Evolutionary conservation across 2,329 filamentous ascomycete genomes (phyloP).

Genomic region (Dothideomycetes sp.): DNA sequence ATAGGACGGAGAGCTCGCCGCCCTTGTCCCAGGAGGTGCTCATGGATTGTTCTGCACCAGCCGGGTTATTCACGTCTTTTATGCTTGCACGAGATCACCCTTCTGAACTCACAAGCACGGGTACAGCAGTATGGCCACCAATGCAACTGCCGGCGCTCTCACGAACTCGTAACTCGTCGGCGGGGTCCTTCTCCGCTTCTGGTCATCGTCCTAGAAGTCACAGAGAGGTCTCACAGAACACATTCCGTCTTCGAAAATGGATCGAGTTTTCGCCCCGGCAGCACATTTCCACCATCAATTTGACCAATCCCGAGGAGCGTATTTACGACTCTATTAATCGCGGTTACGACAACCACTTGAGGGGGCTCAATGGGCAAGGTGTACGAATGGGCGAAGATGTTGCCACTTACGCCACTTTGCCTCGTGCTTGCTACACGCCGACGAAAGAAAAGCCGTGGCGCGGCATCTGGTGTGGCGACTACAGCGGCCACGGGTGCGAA

Average conservation of each 20-base stretch:
- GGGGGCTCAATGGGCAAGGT: conserved; percentile 3
- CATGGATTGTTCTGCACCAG: conserved; percentile 32
- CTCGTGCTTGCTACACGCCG: conserved; percentile 65
- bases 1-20: conserved; percentile 11
- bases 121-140: conserved; percentile 59
- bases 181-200: conserved; percentile 30
- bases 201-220: conserved; percentile 41
- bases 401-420: conserved; percentile 60
- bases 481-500: conserved; percentile 77
- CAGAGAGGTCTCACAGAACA: conserved; percentile 53
- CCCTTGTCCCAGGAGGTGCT: conserved; percentile 36
- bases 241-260: conserved; percentile 69
- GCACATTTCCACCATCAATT: conserved; percentile 17
- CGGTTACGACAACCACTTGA: background rate
- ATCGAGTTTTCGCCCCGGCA: conserved; percentile 46
- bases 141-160: conserved; percentile 52
- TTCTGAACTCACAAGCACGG: conserved; percentile 26
- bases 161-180: conserved; percentile 43
- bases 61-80: conserved; percentile 53
- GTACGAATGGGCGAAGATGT: conserved; percentile 41
- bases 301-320: conserved; percentile 12
- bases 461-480: conserved; percentile 89
- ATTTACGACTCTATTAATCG: conserved; percentile 13
- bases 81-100: conserved; percentile 49
- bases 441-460: conserved; percentile 71